Conservation (phyloP, 805 yeast species). For the Debaryomyces tyrocola region DNA sequence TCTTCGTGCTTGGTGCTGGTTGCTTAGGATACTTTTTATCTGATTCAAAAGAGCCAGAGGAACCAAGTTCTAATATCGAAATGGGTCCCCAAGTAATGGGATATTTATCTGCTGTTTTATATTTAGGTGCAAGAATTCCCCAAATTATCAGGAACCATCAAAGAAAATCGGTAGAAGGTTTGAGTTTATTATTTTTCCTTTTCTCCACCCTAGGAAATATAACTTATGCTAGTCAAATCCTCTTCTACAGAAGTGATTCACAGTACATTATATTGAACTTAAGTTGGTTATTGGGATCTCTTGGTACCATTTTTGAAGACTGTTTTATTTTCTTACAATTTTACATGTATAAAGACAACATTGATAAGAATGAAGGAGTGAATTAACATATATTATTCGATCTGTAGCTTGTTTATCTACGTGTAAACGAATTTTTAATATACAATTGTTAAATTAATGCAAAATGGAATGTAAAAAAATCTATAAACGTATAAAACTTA, state of each 20-base stretch:
- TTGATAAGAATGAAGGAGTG: conserved; percentile 5
- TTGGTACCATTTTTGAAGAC: conserved; percentile 78
- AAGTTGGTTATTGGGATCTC: conserved; percentile 77
- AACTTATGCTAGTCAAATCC: conserved; percentile 72
- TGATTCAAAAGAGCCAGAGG: conserved; percentile 25
- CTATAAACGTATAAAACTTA: not conserved
- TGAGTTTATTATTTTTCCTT: conserved; percentile 76
- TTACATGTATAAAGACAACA: conserved; percentile 50
- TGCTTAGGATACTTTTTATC: conserved; percentile 56
- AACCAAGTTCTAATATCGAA: conserved; percentile 27
- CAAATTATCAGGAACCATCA: conserved; percentile 80
- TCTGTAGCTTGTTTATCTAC: not conserved
- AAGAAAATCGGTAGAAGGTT: conserved; percentile 80
- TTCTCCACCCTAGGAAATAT: conserved; percentile 74
- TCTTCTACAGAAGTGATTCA: conserved; percentile 62
- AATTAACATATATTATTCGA: not conserved
- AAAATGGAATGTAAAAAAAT: not conserved
- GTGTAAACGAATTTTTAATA: not conserved
- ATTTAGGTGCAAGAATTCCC: conserved; percentile 75
- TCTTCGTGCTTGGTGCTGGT: conserved; percentile 65
- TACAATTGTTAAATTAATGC: not conserved
- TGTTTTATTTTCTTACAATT: conserved; percentile 65
- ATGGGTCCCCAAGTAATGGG: conserved; percentile 69
- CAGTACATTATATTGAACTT: conserved; percentile 60
- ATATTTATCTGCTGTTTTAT: conserved; percentile 64